A percentile compares a stretch with the other conserved stretches of the same genome.
These are phyloP conservation scores for Triglochin maritima DNA, from an alignment of 106 monocot genomes.

Conservation along the genomic window DNA sequence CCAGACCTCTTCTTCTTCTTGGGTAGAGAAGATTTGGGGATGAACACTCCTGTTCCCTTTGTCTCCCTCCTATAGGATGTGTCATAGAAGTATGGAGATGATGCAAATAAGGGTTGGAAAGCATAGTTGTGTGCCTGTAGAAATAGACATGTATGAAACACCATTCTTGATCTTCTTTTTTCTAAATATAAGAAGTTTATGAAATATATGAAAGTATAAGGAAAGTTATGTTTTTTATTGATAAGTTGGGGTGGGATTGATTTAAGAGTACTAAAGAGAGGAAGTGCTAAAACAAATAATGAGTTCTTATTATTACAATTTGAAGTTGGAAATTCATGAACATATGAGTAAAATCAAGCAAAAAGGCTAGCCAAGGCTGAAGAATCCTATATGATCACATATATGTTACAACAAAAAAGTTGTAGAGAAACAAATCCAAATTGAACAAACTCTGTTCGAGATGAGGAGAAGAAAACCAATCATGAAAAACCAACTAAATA, in stretches of 20 bases:
- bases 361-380: too few species aligned
- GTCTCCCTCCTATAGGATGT: slow-evolving; percentile 22
- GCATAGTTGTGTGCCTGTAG: background rate
- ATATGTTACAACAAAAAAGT: background rate
- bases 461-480: background rate
- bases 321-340: too few species aligned
- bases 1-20: slow-evolving; percentile 25
- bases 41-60: slow-evolving; percentile 67
- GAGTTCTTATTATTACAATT: too few species aligned
- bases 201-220: background rate
- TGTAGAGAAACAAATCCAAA: background rate
- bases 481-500: too few species aligned
- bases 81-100: slow-evolving; percentile 2
- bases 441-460: background rate
- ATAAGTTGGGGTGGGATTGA: background rate
- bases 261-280: background rate
- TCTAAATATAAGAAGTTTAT: background rate
- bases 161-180: too few species aligned
- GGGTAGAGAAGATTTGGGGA: slow-evolving; percentile 32
- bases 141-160: background rate
- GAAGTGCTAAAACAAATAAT: background rate
- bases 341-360: too few species aligned
- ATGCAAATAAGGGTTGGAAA: background rate
- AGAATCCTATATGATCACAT: too few species aligned
- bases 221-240: background rate